Evolutionary conservation across 2,329 filamentous ascomycete species (phyloP).

Genomic region (Aspergillus ibericus): DNA sequence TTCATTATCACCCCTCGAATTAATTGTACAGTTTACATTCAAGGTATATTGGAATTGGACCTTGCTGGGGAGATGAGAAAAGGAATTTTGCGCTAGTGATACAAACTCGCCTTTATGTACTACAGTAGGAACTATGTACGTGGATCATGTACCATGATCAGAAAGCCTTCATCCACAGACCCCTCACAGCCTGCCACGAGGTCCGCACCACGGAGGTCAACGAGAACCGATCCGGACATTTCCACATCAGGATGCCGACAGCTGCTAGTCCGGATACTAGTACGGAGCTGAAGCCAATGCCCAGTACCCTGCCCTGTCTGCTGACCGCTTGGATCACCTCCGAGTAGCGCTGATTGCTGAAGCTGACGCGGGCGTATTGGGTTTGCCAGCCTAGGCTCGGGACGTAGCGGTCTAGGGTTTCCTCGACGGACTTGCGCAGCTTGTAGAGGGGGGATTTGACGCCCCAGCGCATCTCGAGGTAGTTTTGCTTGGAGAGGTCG

Average conservation of each 20-base stretch:
- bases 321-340: slow-evolving; percentile 72
- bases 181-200: slow-evolving; percentile 15
- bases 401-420: slow-evolving; percentile 72
- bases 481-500: slow-evolving; percentile 86
- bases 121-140: background rate
- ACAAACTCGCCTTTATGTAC: too few relatives aligned
- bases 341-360: slow-evolving; percentile 88
- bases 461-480: slow-evolving; percentile 86
- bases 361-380: slow-evolving; percentile 88
- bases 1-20: too few relatives aligned
- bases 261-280: slow-evolving; percentile 31
- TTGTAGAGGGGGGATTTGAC: slow-evolving; percentile 77
- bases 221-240: slow-evolving; percentile 23
- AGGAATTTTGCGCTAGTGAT: too few relatives aligned
- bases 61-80: too few relatives aligned
- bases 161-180: slow-evolving; percentile 15
- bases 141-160: background rate
- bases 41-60: too few relatives aligned
- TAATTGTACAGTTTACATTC: too few relatives aligned
- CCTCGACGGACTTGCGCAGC: slow-evolving; percentile 81
- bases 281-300: slow-evolving; percentile 35
- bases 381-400: slow-evolving; percentile 84
- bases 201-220: slow-evolving; percentile 18
- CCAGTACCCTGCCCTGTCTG: slow-evolving; percentile 64
- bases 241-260: slow-evolving; percentile 34